Percentiles rank a stretch among this genome's conserved stretches.
Conservation (phyloP, 345 rosid species). For the Eutrema yunnanense region DNA sequence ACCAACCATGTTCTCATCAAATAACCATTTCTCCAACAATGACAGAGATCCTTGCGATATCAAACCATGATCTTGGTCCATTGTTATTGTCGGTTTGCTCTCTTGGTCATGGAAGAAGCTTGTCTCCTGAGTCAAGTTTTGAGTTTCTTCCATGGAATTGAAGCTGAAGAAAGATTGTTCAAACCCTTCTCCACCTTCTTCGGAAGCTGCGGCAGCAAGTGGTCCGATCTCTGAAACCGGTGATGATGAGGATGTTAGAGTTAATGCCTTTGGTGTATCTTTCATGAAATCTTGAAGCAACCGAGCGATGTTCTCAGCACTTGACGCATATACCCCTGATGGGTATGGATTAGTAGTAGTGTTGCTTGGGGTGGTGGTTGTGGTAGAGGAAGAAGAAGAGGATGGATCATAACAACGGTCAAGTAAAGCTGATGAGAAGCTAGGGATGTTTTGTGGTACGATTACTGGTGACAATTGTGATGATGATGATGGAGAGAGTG, state of each 20-base stretch:
- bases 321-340: conserved; percentile 50
- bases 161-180: conserved; percentile 42
- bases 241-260: conserved; percentile 17
- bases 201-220: conserved; percentile 6
- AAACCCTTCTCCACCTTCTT: conserved; percentile 21
- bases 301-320: conserved; percentile 63
- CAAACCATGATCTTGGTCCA: conserved; percentile 24
- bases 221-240: conserved; percentile 25
- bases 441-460: conserved; percentile 18
- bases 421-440: conserved; percentile 17
- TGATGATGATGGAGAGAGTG: conserved; percentile 15
- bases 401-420: conserved; percentile 25
- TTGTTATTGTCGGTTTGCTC: conserved; percentile 35
- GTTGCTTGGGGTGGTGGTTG: conserved; percentile 24
- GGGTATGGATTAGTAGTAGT: conserved; percentile 14
- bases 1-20: conserved; percentile 52
- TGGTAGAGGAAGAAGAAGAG: conserved; percentile 31
- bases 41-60: conserved; percentile 41
- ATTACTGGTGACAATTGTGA: conserved; percentile 12
- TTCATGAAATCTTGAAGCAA: conserved; percentile 67
- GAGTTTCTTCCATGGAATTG: conserved; percentile 36
- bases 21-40: conserved; percentile 69
- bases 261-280: conserved; percentile 32
- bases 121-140: conserved; percentile 35
- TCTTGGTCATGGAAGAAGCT: conserved; percentile 42